Evolutionary conservation across 345 rosid species (phyloP), one percentile per base, ranked within the genome.

Genomic region (Syzygium oleosum): DNA sequence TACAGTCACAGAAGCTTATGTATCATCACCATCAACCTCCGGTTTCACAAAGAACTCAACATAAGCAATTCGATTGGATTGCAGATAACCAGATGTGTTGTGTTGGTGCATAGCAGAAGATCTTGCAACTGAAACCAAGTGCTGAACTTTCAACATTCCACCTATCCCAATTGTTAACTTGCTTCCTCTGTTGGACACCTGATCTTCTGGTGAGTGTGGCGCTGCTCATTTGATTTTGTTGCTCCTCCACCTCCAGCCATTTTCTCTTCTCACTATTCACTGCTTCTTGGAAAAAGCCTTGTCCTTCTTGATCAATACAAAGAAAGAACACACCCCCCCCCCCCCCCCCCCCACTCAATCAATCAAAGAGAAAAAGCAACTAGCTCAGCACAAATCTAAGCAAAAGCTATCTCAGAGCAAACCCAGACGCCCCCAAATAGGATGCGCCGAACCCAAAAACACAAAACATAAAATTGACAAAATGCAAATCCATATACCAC

Each of bases 91-190:
- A 25, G 93, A 90, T 65, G 96, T 91, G 86, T 94, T 94, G 54
- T 92, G 86, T 51, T 90, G 88, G 27, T 91, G 92, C 29, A 91
- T 87, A 59, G 59, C 29, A 53, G 96, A 89, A 25, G 91, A 65
- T 87, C 91, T 95, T 61, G 95, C 92, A 52, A 96, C 98, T 38
- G 98, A 95, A 90, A 95, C 99, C 87, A 97, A 93, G 88, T 97
- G 98, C 92, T 97, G 97, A 84, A 95, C 98, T 95, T 95, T 96
- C 92, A 97, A 80, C 94, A 96, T 94, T 80, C 99, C 98, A 49
- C 98, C 98, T 92, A 97, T 95, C 23, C 99, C 99, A 84, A 95
- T 91, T 12, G 94, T 96, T 88, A 96, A 25, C 89, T 97, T 97
- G 89, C 97, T 95, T 90, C 99, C 99, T 85, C 99, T 87, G 90